Conservation (phyloP, 2,329 filamentous ascomycete genomes). For the Aspergillus spinulosporus region DNA sequence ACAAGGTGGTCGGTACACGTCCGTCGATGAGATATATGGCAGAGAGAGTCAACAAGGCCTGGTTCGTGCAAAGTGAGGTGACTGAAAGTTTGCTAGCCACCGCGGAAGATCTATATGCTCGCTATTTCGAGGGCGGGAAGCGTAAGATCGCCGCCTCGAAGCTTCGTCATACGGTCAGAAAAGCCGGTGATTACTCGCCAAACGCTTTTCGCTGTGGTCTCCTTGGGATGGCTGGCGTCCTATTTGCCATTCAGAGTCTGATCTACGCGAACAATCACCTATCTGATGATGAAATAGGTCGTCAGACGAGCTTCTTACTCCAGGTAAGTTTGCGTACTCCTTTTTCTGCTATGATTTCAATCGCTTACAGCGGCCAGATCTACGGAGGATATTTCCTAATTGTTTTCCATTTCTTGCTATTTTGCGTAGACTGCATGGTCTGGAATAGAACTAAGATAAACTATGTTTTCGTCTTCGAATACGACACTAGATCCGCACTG, state of each 20-base stretch:
- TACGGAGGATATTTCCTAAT: constrained; percentile 91
- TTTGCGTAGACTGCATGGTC: constrained; percentile 78
- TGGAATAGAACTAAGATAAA: constrained; percentile 89
- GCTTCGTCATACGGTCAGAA: constrained; percentile 68
- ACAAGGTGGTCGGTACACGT: constrained; percentile 80
- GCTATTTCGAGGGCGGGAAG: constrained; percentile 92
- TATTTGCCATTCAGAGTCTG: constrained; percentile 67
- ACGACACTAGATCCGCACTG: constrained; percentile 79
- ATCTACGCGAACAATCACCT: constrained; percentile 59
- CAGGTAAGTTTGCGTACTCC: constrained; percentile 50
- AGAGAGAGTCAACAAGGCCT: constrained; percentile 85
- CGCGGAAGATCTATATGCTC: constrained; percentile 87
- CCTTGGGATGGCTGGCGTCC: constrained; percentile 65
- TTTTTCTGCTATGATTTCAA: neutral
- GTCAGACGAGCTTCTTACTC: constrained; percentile 67
- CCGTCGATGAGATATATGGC: constrained; percentile 80
- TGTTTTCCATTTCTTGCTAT: constrained; percentile 76
- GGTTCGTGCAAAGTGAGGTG: constrained; percentile 87
- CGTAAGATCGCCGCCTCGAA: constrained; percentile 89
- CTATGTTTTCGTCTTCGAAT: constrained; percentile 95
- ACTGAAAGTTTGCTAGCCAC: constrained; percentile 76
- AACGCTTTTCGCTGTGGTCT: constrained; percentile 63
- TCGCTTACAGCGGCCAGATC: constrained; percentile 56
- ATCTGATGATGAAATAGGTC: constrained; percentile 52
- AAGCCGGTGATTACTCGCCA: constrained; percentile 60